Conservation (phyloP, 495 filamentous ascomycete genomes). For the Neurospora sp. region DNA sequence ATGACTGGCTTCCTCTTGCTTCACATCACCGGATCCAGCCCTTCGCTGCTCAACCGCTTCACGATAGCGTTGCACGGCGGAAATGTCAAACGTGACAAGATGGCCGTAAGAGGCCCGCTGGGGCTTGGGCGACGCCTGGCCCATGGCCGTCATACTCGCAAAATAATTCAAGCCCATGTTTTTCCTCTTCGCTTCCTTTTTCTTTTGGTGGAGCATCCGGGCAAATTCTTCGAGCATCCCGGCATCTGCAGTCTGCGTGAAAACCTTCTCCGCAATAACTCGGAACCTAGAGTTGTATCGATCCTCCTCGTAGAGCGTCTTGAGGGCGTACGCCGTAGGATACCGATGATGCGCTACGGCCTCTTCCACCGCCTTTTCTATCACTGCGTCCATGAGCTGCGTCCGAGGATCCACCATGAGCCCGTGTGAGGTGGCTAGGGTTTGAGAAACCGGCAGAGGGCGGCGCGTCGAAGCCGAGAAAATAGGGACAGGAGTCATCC, state of each 20-base stretch:
- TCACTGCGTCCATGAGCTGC: conserved; percentile 22
- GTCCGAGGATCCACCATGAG: not conserved
- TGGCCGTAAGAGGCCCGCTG: conserved; percentile 32
- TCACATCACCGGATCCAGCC: not conserved
- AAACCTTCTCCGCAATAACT: conserved; percentile 37
- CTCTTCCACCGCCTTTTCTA: conserved; percentile 35
- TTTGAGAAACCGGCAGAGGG: not conserved
- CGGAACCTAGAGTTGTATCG: conserved; percentile 31
- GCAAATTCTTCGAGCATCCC: conserved; percentile 34
- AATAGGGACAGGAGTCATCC: not conserved
- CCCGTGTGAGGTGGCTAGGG: conserved; percentile 8
- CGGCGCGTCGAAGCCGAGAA: not conserved
- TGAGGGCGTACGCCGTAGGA: conserved; percentile 45
- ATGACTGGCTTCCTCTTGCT: conserved; percentile 26
- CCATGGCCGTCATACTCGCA: conserved; percentile 23
- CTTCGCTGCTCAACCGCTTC: not conserved
- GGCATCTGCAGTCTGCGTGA: conserved; percentile 33
- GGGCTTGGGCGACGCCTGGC: conserved; percentile 25
- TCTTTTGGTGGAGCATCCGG: conserved; percentile 31
- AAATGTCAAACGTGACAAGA: conserved; percentile 30
- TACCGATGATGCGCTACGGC: conserved; percentile 37
- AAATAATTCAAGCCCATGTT: conserved; percentile 41
- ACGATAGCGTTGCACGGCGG: conserved; percentile 6
- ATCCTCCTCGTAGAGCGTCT: conserved; percentile 41
- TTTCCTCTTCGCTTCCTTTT: conserved; percentile 37